phyloP scores from a whole-genome alignment of 177 flowering plant species.

The Vitis hybrid region DNA sequence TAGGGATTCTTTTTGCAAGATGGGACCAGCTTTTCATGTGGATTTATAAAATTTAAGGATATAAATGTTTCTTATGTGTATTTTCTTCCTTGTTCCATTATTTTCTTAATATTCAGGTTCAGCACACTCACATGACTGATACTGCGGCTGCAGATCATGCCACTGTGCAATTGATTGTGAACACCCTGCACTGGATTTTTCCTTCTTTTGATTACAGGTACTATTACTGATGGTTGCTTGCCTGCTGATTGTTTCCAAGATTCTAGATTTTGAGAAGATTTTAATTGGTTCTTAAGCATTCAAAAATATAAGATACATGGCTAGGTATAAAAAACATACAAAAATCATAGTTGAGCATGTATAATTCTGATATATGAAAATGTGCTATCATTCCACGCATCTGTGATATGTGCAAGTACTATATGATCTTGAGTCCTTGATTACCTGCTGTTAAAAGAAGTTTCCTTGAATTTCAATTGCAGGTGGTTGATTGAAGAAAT shows the following conservation, averaged over 20 bases:
- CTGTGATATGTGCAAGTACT: neutral
- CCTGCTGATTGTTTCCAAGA: neutral
- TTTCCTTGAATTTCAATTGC: constrained; percentile 19
- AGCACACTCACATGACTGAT: constrained; percentile 97
- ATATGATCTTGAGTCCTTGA: neutral
- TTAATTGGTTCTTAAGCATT: too few species aligned
- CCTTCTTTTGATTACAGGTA: constrained; percentile 97
- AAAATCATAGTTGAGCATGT: too few species aligned
- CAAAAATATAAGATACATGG: too few species aligned
- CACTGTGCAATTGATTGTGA: constrained; percentile 78
- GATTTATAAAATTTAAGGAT: too few species aligned
- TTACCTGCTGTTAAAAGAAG: neutral
- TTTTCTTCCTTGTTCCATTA: constrained; percentile 7
- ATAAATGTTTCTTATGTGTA: constrained; percentile 1
- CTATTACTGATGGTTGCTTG: constrained; percentile 1
- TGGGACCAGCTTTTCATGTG: too few species aligned
- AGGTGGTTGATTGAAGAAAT: constrained; percentile 98
- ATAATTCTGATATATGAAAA: neutral
- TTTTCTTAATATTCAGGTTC: constrained; percentile 62
- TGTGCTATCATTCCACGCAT: neutral
- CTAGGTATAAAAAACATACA: too few species aligned
- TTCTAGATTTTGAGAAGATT: neutral
- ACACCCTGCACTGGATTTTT: constrained; percentile 67
- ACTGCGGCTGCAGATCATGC: constrained; percentile 93
- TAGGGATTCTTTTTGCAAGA: neutral